These are phyloP conservation scores for Xylaria sp. DNA, from an alignment of 2,329 filamentous ascomycete species.

Conservation along the genomic window DNA sequence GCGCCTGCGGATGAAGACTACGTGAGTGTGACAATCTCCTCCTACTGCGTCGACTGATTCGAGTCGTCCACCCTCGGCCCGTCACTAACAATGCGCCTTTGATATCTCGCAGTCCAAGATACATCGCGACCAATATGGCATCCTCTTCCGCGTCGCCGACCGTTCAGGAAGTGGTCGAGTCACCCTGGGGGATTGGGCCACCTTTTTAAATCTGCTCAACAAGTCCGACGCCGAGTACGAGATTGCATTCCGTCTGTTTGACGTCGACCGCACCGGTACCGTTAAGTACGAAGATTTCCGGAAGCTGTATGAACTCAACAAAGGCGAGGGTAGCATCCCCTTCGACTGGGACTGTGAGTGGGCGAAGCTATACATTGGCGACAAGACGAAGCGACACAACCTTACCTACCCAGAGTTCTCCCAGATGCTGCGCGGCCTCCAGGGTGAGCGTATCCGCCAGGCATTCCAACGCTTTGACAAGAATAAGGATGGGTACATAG, in stretches of 20 bases:
- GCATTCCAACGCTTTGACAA: constrained; percentile 93
- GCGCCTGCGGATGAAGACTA: constrained; percentile 90
- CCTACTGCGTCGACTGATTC: not conserved
- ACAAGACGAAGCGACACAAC: constrained; percentile 85
- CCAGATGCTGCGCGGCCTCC: constrained; percentile 95
- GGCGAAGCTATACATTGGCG: constrained; percentile 93
- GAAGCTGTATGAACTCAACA: constrained; percentile 86
- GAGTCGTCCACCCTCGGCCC: not conserved
- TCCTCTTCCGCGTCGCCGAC: constrained; percentile 93
- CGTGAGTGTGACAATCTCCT: constrained; percentile 66
- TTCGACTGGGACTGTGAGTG: constrained; percentile 98
- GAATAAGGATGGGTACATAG: constrained; percentile 93
- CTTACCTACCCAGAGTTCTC: constrained; percentile 97
- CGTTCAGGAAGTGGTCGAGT: constrained; percentile 78
- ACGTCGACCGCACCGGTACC: constrained; percentile 81
- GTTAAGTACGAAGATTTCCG: constrained; percentile 93
- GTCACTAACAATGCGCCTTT: constrained; percentile 16
- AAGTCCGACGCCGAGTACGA: constrained; percentile 99
- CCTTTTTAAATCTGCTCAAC: constrained; percentile 91
- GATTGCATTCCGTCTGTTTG: constrained; percentile 97
- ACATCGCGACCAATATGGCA: constrained; percentile 90
- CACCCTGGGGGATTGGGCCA: constrained; percentile 85
- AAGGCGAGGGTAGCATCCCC: constrained; percentile 83
- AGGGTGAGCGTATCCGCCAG: constrained; percentile 95
- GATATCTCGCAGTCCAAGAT: constrained; percentile 83